These are phyloP conservation scores for Priceomyces castillae DNA, from an alignment of 805 yeast species.

Conservation along the genomic window DNA sequence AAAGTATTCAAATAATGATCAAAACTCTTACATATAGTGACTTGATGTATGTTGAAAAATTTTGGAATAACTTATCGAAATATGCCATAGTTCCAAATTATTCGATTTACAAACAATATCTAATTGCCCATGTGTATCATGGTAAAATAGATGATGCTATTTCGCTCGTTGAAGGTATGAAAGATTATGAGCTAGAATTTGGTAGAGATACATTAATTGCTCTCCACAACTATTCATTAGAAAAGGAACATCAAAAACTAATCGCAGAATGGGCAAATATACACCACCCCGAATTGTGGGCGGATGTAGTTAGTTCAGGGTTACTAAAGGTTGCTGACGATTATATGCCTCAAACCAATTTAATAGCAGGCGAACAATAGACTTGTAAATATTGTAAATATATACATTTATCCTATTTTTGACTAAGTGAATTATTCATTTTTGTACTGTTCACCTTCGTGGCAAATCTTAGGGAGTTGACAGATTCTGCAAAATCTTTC, in stretches of 20 bases:
- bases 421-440: constrained; percentile 6
- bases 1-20: constrained; percentile 65
- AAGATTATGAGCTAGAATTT: constrained; percentile 45
- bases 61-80: constrained; percentile 59
- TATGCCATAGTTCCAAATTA: constrained; percentile 53
- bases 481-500: constrained; percentile 67
- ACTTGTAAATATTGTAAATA: constrained; percentile 6
- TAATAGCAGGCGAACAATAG: constrained; percentile 19
- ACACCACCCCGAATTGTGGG: constrained; percentile 29
- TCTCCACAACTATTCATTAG: constrained; percentile 44
- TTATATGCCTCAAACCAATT: constrained; percentile 28
- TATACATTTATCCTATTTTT: neutral
- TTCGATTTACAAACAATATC: constrained; percentile 54
- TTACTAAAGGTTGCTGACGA: constrained; percentile 26
- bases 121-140: constrained; percentile 69
- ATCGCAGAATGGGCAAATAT: constrained; percentile 34
- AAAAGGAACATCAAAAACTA: constrained; percentile 25
- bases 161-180: constrained; percentile 45
- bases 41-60: constrained; percentile 53
- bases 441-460: constrained; percentile 68
- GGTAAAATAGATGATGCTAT: constrained; percentile 59
- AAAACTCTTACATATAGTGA: constrained; percentile 56
- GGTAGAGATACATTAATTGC: constrained; percentile 45
- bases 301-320: constrained; percentile 19
- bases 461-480: constrained; percentile 87